Base-by-base conservation (phyloP, 441 rosid genomes). In the Macaranga tanarius region DNA sequence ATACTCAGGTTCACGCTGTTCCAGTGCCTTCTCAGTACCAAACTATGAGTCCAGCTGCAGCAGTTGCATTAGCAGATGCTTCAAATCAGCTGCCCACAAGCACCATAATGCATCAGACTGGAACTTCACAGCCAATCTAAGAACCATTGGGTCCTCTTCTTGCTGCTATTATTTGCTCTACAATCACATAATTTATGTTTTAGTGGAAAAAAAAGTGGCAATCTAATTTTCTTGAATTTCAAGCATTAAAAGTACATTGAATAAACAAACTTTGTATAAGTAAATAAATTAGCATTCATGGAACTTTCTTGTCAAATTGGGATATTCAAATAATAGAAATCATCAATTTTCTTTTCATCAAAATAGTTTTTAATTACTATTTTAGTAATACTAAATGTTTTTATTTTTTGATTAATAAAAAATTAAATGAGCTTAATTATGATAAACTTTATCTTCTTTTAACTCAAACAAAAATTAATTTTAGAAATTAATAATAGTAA, bases 1-100 rank as follows among this genome's bases (percentile, higher is more conserved):
- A 88, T 63, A 77, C 88, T 44, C 94, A 85, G 69, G 74, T 69
- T 69, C 88, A 85, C 63, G 82, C 75, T 64, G 62, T 81, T 42
- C 84, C 73, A 73, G 64, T 89, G 75, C 85, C 89, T 68, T 76
- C 90, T 62, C 94, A 87, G 75, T 94, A 88, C 79, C 97, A 94
- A 76, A 89, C 85, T 75, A 82, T 87, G 95, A 87, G 81, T 2
- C 79, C 86, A 20, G 86, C 92, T 0, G 82, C 89, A 65, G 89
- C 93, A 45, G 81, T 76, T 60, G 85, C 83, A 50, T 28, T 92
- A 79, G 88, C 93, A 7, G 96, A 92, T 75, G 85, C 81, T 55
- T 81, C 97, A 42, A 62, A 77, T 69, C 90, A 81, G 81, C 81
- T 79, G 57, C 79, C 86, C 6, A 62, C 78, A 9, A 52, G 22